Base-by-base conservation (phyloP, 169 alveolate species). In the Cryptosporidium baileyi region DNA sequence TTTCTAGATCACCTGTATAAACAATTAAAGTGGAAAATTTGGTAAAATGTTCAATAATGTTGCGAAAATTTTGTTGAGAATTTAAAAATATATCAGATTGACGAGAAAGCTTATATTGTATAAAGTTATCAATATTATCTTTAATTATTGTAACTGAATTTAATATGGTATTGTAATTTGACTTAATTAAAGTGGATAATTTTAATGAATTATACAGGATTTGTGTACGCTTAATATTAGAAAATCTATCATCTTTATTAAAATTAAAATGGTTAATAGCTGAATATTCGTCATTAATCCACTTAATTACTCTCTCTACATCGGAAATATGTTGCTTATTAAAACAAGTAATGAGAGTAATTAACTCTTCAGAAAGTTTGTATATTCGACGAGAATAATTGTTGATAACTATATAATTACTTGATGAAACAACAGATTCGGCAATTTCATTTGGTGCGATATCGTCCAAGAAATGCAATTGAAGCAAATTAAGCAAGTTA, bases 271-370 rank as follows among this genome's bases (percentile, higher is more conserved):
- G 67, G 30, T 54, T 74, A 30, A 74, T 24, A n/a, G 67, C 13
- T n/a, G 85, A 54, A 17, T 74, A 74, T 38, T 74, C 85, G 3
- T 74, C 85, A 74, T 74, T 57, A 19, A 51, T 54, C 85, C 85
- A 74, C 57, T 74, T 74, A 11, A 74, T 54, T 36, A 60, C 36
- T 38, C 19, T 51, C 17, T 74, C 67, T 13, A 74, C 34, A 74
- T 51, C 26, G 17, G 65, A 54, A 38, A 54, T 22, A 17, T 74
- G 85, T 9, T 34, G 40, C 4, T 57, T 40, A 17, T 26, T 17
- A 32, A 38, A 74, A 11, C 54, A 38, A 13, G n/a, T n/a, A 34
- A 74, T 28, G 38, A 36, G 54, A 17, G 34, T 30, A 13, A 17
- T 17, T 41, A 74, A 41, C 6, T 74, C 85, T 7, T 11, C 19